Evolutionary conservation across 2,329 filamentous ascomycete species (phyloP).

Genomic region (Fusarium algeriense): DNA sequence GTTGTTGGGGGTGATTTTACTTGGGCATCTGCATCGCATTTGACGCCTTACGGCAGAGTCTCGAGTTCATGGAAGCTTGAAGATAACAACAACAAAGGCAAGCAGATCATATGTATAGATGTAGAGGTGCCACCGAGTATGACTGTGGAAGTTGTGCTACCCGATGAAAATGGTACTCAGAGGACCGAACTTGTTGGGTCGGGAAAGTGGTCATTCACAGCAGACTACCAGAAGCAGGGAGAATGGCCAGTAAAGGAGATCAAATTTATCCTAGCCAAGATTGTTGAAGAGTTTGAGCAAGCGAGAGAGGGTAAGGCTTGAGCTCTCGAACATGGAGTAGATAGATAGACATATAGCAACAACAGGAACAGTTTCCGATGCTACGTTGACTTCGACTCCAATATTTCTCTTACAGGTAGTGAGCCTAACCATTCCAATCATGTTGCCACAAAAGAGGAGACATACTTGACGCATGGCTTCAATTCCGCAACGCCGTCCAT

Average conservation of each 20-base stretch:
- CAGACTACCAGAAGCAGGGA: background rate
- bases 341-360: background rate
- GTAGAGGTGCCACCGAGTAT: constrained; percentile 36
- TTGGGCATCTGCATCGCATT: constrained; percentile 35
- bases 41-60: constrained; percentile 41
- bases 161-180: background rate
- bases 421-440: too few species aligned
- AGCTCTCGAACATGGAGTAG: too few species aligned
- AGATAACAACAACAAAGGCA: constrained; percentile 19
- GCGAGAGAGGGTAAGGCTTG: background rate
- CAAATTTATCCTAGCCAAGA: constrained; percentile 11
- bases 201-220: constrained; percentile 35
- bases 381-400: accelerated
- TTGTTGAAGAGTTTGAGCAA: background rate
- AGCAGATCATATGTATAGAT: constrained; percentile 10
- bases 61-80: constrained; percentile 37
- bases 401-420: too few species aligned
- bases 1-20: constrained; percentile 38
- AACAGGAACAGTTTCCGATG: background rate
- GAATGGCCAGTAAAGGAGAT: constrained; percentile 30
- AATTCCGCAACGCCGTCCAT: background rate
- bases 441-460: accelerated
- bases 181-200: constrained; percentile 33
- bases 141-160: constrained; percentile 40
- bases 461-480: background rate